Percentiles rank a stretch among this genome's conserved stretches.
These are phyloP conservation scores for Lichtheimia ornata DNA, from an alignment of 371 early-diverging fungal species.

Conservation along the genomic window DNA sequence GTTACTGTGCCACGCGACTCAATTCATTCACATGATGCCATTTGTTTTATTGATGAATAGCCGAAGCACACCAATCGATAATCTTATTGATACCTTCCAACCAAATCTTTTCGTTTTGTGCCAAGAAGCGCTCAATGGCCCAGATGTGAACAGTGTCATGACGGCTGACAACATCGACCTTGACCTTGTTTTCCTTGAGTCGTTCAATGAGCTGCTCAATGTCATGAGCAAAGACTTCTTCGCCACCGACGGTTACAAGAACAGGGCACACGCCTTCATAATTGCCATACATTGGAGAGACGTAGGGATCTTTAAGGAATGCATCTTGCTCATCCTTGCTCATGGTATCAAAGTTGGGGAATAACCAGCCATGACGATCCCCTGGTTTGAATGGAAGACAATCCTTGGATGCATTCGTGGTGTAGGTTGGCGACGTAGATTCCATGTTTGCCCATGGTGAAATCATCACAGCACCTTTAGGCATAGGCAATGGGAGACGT, in stretches of 20 bases:
- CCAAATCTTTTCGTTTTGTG: slow-evolving; percentile 16
- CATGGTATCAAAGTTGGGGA: slow-evolving; percentile 9
- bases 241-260: slow-evolving; percentile 28
- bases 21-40: background rate
- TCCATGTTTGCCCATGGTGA: slow-evolving; percentile 40
- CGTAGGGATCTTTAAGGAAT: slow-evolving; percentile 18
- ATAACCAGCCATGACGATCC: background rate
- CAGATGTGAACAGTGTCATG: slow-evolving; percentile 31
- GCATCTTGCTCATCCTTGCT: slow-evolving; percentile 7
- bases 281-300: slow-evolving; percentile 26
- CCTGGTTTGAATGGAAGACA: slow-evolving; percentile 2
- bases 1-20: too few species aligned
- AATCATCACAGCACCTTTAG: slow-evolving; percentile 27
- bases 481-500: slow-evolving; percentile 21
- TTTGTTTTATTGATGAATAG: background rate
- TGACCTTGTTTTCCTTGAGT: slow-evolving; percentile 23
- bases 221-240: slow-evolving; percentile 34
- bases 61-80: slow-evolving; percentile 12
- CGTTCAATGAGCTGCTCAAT: slow-evolving; percentile 19
- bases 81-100: slow-evolving; percentile 7
- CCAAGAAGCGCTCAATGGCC: slow-evolving; percentile 19
- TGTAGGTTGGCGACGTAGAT: slow-evolving; percentile 14
- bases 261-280: slow-evolving; percentile 30
- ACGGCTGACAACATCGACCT: slow-evolving; percentile 28
- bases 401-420: slow-evolving; percentile 13